Percentiles rank a stretch among this genome's conserved stretches.
phyloP scores from a whole-genome alignment of 2,329 filamentous ascomycete genomes.

The Pseudophaeomoniella oleicola region DNA sequence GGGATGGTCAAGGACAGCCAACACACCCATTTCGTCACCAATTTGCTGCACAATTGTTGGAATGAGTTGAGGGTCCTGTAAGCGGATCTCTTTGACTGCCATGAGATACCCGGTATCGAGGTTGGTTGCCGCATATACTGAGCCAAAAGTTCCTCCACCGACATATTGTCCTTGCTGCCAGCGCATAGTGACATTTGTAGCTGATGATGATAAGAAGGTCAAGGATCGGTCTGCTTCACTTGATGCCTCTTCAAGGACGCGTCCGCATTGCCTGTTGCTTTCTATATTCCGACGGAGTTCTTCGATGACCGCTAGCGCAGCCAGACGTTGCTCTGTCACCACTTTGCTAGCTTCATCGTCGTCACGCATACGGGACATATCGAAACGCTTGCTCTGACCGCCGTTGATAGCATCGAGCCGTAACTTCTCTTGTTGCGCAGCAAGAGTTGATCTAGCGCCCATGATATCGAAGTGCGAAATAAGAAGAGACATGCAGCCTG shows the following conservation, averaged over 20 bases:
- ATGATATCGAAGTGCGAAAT: constrained; percentile 99
- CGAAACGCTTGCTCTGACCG: constrained; percentile 55
- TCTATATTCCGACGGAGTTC: constrained; percentile 63
- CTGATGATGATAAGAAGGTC: constrained; percentile 82
- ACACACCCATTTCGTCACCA: constrained; percentile 88
- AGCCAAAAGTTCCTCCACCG: constrained; percentile 91
- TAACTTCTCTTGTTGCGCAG: constrained; percentile 86
- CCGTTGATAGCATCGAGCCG: constrained; percentile 66
- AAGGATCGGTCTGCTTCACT: constrained; percentile 93
- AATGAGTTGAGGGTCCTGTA: constrained; percentile 93
- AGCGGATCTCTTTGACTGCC: constrained; percentile 95
- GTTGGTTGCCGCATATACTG: constrained; percentile 94
- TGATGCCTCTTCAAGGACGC: constrained; percentile 71
- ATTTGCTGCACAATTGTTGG: constrained; percentile 90
- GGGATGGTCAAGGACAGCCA: constrained; percentile 90
- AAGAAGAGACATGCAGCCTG: constrained; percentile 90
- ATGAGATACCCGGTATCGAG: constrained; percentile 90
- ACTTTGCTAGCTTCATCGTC: constrained; percentile 73
- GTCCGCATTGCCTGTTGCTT: constrained; percentile 72
- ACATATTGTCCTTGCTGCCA: constrained; percentile 99
- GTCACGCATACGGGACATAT: constrained; percentile 58
- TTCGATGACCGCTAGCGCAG: constrained; percentile 62
- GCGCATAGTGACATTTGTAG: constrained; percentile 85
- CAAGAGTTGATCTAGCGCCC: constrained; percentile 83
- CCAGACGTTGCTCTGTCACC: constrained; percentile 61